Percentiles rank a stretch among this genome's conserved stretches.
phyloP scores from a whole-genome alignment of 208 protist genomes.

The Vickermania spadyakhi region DNA sequence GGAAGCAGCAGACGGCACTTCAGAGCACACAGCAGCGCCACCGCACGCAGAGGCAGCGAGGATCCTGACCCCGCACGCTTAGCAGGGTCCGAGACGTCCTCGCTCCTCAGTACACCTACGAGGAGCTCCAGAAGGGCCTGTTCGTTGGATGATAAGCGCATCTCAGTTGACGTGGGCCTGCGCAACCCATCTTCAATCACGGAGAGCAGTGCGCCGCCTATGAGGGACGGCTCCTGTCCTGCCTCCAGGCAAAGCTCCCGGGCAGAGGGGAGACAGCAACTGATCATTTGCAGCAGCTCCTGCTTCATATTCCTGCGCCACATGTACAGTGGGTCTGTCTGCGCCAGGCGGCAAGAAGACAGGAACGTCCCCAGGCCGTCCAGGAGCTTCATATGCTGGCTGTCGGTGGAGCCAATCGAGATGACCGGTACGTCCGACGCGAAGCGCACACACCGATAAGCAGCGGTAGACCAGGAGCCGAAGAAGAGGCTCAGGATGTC shows the following conservation, averaged over 20 bases:
- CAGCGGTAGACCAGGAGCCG: constrained; percentile 45
- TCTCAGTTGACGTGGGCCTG: background rate
- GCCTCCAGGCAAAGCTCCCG: background rate
- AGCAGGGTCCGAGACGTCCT: constrained; percentile 2
- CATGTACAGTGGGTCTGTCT: constrained; percentile 31
- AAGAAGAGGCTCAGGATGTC: constrained; percentile 29
- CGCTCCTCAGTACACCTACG: constrained; percentile 2
- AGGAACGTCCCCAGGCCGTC: constrained; percentile 39
- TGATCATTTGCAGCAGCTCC: constrained; percentile 46
- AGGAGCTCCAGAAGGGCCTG: constrained; percentile 5
- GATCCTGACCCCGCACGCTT: too few species aligned
- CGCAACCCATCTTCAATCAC: background rate
- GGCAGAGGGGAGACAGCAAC: constrained; percentile 28
- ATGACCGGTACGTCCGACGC: constrained; percentile 37
- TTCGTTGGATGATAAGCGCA: too few species aligned
- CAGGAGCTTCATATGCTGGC: constrained; percentile 21
- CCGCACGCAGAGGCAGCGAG: constrained; percentile 13
- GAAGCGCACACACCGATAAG: constrained; percentile 39
- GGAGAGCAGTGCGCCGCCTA: background rate
- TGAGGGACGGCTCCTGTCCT: background rate
- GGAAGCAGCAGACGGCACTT: constrained; percentile 79
- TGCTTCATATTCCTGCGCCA: constrained; percentile 43
- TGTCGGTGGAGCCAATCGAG: constrained; percentile 30
- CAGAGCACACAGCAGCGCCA: constrained; percentile 50
- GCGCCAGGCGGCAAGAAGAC: constrained; percentile 29